Percentiles rank a stretch among this genome's conserved stretches.
Conservation (phyloP, 2,329 filamentous ascomycete genomes). For the Sporothrix luriei region DNA sequence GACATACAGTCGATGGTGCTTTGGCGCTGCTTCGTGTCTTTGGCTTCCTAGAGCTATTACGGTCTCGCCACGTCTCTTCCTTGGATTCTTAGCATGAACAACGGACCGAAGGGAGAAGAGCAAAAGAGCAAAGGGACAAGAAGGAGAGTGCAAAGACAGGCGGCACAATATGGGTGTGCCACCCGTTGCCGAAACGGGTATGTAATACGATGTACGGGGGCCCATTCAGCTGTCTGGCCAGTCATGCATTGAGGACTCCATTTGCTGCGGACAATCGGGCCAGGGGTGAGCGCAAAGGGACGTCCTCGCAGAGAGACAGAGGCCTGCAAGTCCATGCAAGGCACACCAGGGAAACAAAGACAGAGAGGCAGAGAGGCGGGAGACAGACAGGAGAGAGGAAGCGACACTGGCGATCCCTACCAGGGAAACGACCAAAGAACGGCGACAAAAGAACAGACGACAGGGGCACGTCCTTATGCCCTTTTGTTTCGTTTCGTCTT, state of each 20-base stretch:
- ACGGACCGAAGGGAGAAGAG: not conserved
- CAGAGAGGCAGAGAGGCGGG: not conserved
- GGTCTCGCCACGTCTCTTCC: not conserved
- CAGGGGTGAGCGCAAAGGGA: constrained; percentile 4
- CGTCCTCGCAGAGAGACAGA: not conserved
- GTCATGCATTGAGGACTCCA: constrained; percentile 10
- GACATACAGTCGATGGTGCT: too few relatives aligned
- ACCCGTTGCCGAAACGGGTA: too few relatives aligned
- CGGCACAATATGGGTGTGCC: not conserved
- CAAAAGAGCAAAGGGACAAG: not conserved
- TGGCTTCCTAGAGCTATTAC: not conserved
- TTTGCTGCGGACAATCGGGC: constrained; percentile 9
- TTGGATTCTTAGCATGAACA: not conserved
- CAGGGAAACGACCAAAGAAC: not conserved
- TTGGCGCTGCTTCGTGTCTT: too few relatives aligned
- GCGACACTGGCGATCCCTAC: not conserved
- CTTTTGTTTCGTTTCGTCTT: constrained; percentile 19
- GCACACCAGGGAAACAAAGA: constrained; percentile 17
- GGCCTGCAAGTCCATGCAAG: constrained; percentile 23
- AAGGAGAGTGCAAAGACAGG: too few relatives aligned
- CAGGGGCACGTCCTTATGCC: constrained; percentile 3
- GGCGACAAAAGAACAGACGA: not conserved
- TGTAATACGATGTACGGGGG: constrained; percentile 2
- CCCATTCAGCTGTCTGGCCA: not conserved
- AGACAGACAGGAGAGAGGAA: not conserved